A percentile compares a stretch with the other conserved stretches of the same genome.
phyloP scores from a whole-genome alignment of 2,329 filamentous ascomycete species.

The Chaetomium olivaceum region DNA sequence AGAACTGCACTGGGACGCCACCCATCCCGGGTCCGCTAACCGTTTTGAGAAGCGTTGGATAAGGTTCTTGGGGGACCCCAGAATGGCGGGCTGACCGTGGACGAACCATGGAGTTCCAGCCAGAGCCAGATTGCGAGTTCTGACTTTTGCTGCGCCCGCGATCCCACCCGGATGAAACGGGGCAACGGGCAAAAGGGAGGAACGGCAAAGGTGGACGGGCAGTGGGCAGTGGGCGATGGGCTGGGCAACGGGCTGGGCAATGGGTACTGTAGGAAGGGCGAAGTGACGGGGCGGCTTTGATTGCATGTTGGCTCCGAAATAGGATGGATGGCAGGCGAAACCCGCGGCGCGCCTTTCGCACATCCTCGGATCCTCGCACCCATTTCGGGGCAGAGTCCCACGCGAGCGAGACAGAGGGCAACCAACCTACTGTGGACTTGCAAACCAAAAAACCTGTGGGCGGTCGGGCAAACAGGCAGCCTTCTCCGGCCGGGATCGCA shows the following conservation, averaged over 20 bases:
- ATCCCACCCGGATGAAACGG: slow-evolving; percentile 21
- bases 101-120: slow-evolving; percentile 10
- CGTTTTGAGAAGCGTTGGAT: slow-evolving; percentile 16
- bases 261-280: too few relatives aligned
- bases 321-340: slow-evolving; percentile 1
- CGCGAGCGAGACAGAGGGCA: slow-evolving; percentile 12
- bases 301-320: slow-evolving; percentile 1
- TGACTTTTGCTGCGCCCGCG: neutral
- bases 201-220: too few relatives aligned
- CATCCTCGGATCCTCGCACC: neutral
- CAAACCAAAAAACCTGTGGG: too few relatives aligned
- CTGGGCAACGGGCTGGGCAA: too few relatives aligned
- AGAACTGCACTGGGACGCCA: slow-evolving; percentile 14
- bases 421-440: too few relatives aligned
- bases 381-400: slow-evolving; percentile 8
- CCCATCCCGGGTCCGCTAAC: slow-evolving; percentile 19
- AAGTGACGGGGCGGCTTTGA: neutral
- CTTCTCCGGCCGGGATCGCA: slow-evolving; percentile 18
- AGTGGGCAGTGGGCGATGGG: neutral
- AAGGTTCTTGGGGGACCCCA: slow-evolving; percentile 18
- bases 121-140: slow-evolving; percentile 10
- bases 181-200: neutral
- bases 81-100: slow-evolving; percentile 2
- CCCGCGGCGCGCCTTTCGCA: neutral
- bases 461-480: neutral